Conservation (phyloP, 495 filamentous ascomycete genomes). For the Talaromyces thailandensis region DNA sequence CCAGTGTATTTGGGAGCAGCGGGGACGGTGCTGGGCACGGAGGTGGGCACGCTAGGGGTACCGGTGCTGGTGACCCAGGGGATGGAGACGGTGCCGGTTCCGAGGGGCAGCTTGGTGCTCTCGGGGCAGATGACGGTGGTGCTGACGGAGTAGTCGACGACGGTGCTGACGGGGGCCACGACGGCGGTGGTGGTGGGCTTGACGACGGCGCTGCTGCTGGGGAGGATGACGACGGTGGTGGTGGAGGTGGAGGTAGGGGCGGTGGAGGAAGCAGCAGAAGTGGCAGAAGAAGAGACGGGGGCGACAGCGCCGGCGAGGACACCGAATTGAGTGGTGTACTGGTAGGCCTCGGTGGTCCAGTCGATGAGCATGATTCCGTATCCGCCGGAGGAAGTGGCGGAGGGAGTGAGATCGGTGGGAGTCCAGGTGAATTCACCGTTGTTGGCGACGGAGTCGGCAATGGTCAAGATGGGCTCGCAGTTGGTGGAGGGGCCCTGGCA, state of each 20-base stretch:
- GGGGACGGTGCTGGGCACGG: conserved; percentile 10
- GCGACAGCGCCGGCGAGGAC: conserved; percentile 22
- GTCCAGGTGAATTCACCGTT: conserved; percentile 50
- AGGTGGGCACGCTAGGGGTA: conserved; percentile 10
- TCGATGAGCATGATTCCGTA: conserved; percentile 62
- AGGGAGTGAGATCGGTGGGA: conserved; percentile 34
- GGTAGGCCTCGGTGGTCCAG: conserved; percentile 53
- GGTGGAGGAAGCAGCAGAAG: conserved; percentile 9
- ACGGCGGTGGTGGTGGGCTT: conserved; percentile 11
- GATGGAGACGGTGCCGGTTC: conserved; percentile 17
- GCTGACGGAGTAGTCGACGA: conserved; percentile 11
- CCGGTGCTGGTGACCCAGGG: conserved; percentile 7
- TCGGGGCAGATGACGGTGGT: conserved; percentile 14
- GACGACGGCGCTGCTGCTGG: conserved; percentile 8
- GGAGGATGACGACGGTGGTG: conserved; percentile 7
- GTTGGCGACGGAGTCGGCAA: conserved; percentile 50
- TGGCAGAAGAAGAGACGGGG: neutral
- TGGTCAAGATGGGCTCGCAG: conserved; percentile 41
- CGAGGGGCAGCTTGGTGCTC: conserved; percentile 10
- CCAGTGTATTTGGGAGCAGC: conserved; percentile 28
- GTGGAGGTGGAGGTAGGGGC: conserved; percentile 8
- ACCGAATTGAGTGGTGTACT: conserved; percentile 64
- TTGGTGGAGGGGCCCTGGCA: conserved; percentile 52
- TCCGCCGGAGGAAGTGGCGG: conserved; percentile 30
- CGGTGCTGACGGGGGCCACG: conserved; percentile 17